Evolutionary conservation across 2,329 filamentous ascomycete species (phyloP).

Genomic region (Hypomyces perniciosus): DNA sequence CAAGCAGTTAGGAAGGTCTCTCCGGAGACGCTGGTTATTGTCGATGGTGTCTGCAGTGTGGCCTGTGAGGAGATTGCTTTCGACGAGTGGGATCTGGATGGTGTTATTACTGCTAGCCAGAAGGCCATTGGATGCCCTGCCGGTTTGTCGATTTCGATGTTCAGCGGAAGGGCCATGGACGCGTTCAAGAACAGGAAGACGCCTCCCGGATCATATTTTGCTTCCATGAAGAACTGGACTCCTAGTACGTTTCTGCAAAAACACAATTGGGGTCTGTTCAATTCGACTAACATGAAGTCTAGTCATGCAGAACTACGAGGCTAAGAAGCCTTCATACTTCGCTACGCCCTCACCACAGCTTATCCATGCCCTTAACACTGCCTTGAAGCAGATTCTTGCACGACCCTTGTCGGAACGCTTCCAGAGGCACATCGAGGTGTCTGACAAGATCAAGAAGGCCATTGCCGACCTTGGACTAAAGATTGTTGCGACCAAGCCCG

Average conservation of each 20-base stretch:
- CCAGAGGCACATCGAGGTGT: conserved; percentile 69
- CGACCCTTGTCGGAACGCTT: conserved; percentile 77
- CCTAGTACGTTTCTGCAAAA: conserved; percentile 55
- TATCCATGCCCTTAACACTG: conserved; percentile 84
- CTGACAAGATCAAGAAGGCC: conserved; percentile 80
- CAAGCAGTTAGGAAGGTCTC: conserved; percentile 81
- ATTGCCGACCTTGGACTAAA: conserved; percentile 76
- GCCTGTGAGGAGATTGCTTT: conserved; percentile 94
- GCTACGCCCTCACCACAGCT: conserved; percentile 94
- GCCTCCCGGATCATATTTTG: conserved; percentile 84
- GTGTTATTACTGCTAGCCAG: conserved; percentile 87
- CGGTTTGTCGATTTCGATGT: conserved; percentile 90
- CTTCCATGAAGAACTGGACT: conserved; percentile 94
- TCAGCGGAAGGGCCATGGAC: conserved; percentile 81
- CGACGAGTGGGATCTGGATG: conserved; percentile 90
- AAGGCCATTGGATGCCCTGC: conserved; percentile 96
- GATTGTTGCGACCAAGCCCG: conserved; percentile 76
- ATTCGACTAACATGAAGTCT: conserved; percentile 13
- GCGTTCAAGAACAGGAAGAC: conserved; percentile 73
- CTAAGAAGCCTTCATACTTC: conserved; percentile 96
- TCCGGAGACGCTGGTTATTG: conserved; percentile 83
- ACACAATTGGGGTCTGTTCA: background rate
- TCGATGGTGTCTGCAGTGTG: conserved; percentile 96
- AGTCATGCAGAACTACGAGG: conserved; percentile 99
- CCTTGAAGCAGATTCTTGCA: conserved; percentile 79